These are phyloP conservation scores for Russula sp. DNA, from an alignment of 768 basidiomycete genomes.

Conservation along the genomic window DNA sequence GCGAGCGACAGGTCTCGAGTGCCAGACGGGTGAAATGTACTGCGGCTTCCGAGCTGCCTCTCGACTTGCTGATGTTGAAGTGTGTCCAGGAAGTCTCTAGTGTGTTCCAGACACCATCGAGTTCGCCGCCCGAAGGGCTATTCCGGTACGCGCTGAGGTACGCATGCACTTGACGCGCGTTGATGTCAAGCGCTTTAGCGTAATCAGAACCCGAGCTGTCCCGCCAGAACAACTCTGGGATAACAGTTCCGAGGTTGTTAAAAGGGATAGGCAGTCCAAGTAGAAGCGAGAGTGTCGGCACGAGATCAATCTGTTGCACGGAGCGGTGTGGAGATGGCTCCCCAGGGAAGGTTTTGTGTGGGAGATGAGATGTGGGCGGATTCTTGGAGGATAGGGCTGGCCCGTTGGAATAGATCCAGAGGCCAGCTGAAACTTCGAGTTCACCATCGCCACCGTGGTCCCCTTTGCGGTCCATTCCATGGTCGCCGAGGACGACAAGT, in stretches of 20 bases:
- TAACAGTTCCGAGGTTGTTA: slow-evolving; percentile 87
- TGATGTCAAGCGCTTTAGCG: slow-evolving; percentile 55
- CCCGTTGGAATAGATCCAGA: slow-evolving; percentile 92
- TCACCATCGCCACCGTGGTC: slow-evolving; percentile 92
- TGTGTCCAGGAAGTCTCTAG: slow-evolving; percentile 31
- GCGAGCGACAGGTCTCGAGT: slow-evolving; percentile 62
- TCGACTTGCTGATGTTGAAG: neutral
- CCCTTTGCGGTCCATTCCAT: slow-evolving; percentile 92
- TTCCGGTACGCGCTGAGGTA: slow-evolving; percentile 75
- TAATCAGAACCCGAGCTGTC: slow-evolving; percentile 36
- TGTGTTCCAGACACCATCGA: slow-evolving; percentile 54
- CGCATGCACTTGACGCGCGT: slow-evolving; percentile 63
- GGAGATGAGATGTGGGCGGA: slow-evolving; percentile 36
- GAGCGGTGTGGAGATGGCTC: slow-evolving; percentile 46
- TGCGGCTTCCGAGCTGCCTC: slow-evolving; percentile 19
- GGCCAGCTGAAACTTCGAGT: slow-evolving; percentile 74
- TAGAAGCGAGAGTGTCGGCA: slow-evolving; percentile 81
- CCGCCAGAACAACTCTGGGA: slow-evolving; percentile 85
- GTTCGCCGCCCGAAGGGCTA: slow-evolving; percentile 62
- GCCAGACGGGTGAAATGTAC: slow-evolving; percentile 53
- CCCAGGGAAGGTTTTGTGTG: slow-evolving; percentile 58
- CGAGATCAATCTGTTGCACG: slow-evolving; percentile 89
- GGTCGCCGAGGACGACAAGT: slow-evolving; percentile 88
- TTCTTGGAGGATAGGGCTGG: slow-evolving; percentile 34
- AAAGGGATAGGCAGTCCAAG: slow-evolving; percentile 92